Percentiles rank a stretch among this genome's conserved stretches.
Conservation (phyloP, 306 rosid genomes). For the Cyclanthera cordifolia region DNA sequence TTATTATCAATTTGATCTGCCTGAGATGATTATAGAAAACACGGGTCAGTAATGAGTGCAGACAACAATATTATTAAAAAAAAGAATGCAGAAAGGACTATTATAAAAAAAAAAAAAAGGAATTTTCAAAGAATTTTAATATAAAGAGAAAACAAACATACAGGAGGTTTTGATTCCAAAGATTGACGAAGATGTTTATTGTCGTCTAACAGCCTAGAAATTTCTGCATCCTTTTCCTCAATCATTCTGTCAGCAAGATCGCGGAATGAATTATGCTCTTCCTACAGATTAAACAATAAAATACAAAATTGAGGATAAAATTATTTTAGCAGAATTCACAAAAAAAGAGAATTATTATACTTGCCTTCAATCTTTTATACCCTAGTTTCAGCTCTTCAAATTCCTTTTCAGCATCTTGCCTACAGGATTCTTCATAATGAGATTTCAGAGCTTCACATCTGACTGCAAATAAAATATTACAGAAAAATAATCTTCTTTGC, state of each 20-base stretch:
- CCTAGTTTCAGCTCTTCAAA: conserved; percentile 63
- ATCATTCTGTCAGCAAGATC: conserved; percentile 90
- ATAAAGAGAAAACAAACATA: conserved; percentile 26
- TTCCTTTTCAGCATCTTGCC: conserved; percentile 57
- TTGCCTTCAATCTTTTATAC: conserved; percentile 69
- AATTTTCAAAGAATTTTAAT: neutral
- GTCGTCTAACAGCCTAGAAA: conserved; percentile 69
- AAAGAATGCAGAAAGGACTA: no score
- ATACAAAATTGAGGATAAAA: conserved; percentile 18
- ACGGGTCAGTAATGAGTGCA: neutral
- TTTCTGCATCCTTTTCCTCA: conserved; percentile 80
- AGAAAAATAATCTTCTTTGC: conserved; percentile 11
- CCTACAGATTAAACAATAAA: conserved; percentile 36
- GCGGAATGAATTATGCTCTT: conserved; percentile 75
- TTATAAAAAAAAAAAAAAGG: no score
- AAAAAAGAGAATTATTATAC: conserved; percentile 16
- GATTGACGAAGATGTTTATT: conserved; percentile 64
- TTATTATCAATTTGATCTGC: conserved; percentile 34
- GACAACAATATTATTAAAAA: neutral
- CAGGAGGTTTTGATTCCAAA: conserved; percentile 57
- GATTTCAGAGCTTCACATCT: conserved; percentile 71
- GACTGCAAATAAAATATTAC: conserved; percentile 37
- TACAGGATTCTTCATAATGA: conserved; percentile 59
- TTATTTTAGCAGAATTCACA: neutral
- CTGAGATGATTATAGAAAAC: conserved; percentile 37